Conservation (phyloP, 768 basidiomycete species). For the Mycena galericulata region DNA sequence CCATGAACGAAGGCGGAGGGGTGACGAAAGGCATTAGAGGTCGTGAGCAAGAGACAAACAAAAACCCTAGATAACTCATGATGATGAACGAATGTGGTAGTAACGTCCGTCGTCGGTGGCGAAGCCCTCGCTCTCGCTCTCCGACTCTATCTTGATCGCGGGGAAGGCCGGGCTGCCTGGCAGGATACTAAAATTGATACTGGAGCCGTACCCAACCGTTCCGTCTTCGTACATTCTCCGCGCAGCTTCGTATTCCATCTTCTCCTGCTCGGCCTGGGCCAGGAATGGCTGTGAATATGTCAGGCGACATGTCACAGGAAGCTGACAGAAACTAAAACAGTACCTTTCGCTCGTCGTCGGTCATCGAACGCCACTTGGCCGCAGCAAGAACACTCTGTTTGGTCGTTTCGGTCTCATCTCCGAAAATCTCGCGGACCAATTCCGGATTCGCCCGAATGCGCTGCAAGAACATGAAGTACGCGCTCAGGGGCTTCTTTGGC, state of each 20-base stretch:
- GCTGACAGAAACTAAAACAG: slow-evolving; percentile 38
- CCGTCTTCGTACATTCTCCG: slow-evolving; percentile 91
- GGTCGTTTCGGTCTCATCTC: slow-evolving; percentile 92
- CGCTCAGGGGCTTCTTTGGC: slow-evolving; percentile 94
- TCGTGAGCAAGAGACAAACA: slow-evolving; percentile 6
- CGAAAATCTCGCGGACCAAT: slow-evolving; percentile 86
- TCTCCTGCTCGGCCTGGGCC: slow-evolving; percentile 94
- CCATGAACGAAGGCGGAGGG: slow-evolving; percentile 30
- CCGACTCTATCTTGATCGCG: slow-evolving; percentile 71
- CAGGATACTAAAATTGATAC: slow-evolving; percentile 87
- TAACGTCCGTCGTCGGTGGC: slow-evolving; percentile 60
- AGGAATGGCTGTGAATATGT: slow-evolving; percentile 78
- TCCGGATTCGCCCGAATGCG: slow-evolving; percentile 84
- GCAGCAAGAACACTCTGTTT: slow-evolving; percentile 95
- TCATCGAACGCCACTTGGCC: slow-evolving; percentile 93
- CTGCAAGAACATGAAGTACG: slow-evolving; percentile 96
- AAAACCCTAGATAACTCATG: slow-evolving; percentile 1
- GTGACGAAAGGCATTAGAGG: slow-evolving; percentile 37
- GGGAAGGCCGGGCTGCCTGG: slow-evolving; percentile 76
- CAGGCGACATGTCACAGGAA: slow-evolving; percentile 18
- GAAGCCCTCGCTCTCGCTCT: slow-evolving; percentile 77
- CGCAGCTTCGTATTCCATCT: slow-evolving; percentile 91
- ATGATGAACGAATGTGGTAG: slow-evolving; percentile 47
- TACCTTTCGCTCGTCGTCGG: slow-evolving; percentile 94
- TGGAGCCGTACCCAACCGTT: slow-evolving; percentile 71